Conservation (phyloP, 2,329 filamentous ascomycete species). For the Trichoderma sp. region DNA sequence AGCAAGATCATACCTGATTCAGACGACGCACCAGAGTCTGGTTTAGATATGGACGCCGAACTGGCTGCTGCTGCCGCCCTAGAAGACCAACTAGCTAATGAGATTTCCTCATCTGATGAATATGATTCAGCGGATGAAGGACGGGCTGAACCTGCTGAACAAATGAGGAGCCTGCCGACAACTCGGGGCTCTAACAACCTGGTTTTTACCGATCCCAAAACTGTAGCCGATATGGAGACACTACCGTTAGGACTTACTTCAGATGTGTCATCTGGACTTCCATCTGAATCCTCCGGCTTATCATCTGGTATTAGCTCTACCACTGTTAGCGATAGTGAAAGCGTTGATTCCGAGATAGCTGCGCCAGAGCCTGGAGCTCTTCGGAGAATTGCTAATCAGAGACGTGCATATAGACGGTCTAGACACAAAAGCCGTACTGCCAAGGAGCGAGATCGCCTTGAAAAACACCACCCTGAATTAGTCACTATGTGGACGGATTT, state of each 20-base stretch:
- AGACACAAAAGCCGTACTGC: constrained; percentile 34
- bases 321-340: constrained; percentile 32
- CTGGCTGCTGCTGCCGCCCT: constrained; percentile 33
- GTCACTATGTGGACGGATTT: constrained; percentile 83
- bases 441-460: constrained; percentile 66
- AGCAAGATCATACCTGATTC: constrained; percentile 36
- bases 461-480: constrained; percentile 75
- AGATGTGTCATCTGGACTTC: constrained; percentile 6
- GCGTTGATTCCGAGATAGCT: not conserved
- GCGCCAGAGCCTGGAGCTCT: not conserved
- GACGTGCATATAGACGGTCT: constrained; percentile 40
- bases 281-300: not conserved
- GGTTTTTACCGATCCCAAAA: not conserved
- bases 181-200: not conserved
- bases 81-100: constrained; percentile 23
- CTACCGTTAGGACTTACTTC: not conserved
- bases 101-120: constrained; percentile 22
- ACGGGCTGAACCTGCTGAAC: not conserved
- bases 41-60: constrained; percentile 39
- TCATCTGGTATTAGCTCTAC: constrained; percentile 23
- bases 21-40: constrained; percentile 30
- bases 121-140: constrained; percentile 16
- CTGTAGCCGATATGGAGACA: constrained; percentile 11
- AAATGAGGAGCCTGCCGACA: not conserved
- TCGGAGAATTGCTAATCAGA: constrained; percentile 26